Conservation (phyloP, 192 early-diverging fungal species). For the Coemansia sp. region DNA sequence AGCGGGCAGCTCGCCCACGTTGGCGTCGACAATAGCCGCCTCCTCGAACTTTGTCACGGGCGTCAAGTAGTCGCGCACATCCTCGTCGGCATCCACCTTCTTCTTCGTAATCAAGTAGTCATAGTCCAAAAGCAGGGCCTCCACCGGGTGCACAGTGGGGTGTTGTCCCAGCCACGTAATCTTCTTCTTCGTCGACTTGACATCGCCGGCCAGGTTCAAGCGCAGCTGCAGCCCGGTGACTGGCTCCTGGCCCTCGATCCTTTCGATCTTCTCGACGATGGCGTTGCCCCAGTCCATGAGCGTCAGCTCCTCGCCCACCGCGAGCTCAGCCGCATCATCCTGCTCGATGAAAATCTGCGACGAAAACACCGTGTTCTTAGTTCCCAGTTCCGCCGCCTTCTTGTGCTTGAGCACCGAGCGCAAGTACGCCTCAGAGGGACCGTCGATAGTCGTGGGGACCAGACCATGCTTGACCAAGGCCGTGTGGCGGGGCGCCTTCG, state of each 20-base stretch:
- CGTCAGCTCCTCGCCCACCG: constrained; percentile 89
- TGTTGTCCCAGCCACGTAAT: constrained; percentile 87
- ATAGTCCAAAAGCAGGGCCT: constrained; percentile 81
- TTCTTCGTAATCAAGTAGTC: constrained; percentile 99
- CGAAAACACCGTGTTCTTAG: constrained; percentile 80
- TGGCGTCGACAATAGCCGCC: constrained; percentile 67
- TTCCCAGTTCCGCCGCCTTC: constrained; percentile 93
- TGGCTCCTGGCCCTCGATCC: constrained; percentile 56
- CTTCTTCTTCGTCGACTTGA: constrained; percentile 99
- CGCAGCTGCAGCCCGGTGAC: constrained; percentile 68
- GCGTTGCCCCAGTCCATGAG: constrained; percentile 99
- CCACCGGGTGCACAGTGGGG: constrained; percentile 62
- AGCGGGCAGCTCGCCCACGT: constrained; percentile 60
- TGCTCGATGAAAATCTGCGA: constrained; percentile 79
- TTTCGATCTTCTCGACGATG: constrained; percentile 76
- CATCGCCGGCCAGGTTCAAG: constrained; percentile 91
- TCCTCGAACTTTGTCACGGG: constrained; percentile 81
- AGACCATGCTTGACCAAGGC: constrained; percentile 70
- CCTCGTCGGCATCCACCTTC: constrained; percentile 93
- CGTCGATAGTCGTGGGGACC: constrained; percentile 65
- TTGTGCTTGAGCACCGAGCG: constrained; percentile 82
- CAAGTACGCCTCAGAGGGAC: constrained; percentile 53
- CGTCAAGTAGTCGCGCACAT: constrained; percentile 79
- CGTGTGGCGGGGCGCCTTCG: constrained; percentile 88
- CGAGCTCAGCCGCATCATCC: constrained; percentile 82